Evolutionary conservation across 2,329 filamentous ascomycete genomes (phyloP), one percentile per base, ranked within the genome.

Genomic region (Uncinocarpus reesii): DNA sequence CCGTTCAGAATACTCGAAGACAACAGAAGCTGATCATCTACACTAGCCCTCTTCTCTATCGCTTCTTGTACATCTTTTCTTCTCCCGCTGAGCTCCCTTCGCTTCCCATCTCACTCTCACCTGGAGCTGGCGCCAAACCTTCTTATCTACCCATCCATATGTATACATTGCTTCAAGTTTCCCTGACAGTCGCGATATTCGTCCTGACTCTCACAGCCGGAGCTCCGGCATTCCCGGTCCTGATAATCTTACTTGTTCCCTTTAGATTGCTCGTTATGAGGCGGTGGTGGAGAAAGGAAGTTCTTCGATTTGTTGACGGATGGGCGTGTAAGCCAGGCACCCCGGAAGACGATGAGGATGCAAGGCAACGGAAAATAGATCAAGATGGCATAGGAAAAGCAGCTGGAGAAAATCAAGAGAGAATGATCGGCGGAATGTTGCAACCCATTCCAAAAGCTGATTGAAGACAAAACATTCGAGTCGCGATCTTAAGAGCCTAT

Each of bases 221-320:
- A 0, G 78, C 78, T 0, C 78, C 78, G 0, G 77, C 73, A 0
- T 83, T 83, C 53, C 79, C 80, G 1, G 64, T 83, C 6, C 71
- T 82, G 21, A 80, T 83, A 51, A 77, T 82, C 46, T 70, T 74
- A 4, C 61, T 82, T n/a, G 79, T 83, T 1, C 80, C 80, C 0
- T 67, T 80, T n/a, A 67, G 80, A 8, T 59, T 83, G 7, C 65
- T 74, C 13, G 47, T 80, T 10, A 81, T 83, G 77, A 78, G 76
- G 50, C 69, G 63, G 42, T 65, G 80, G 47, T 83, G 79, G 79
- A 70, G 68, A 15, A 68, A 71, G 37, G 77, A 81, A 53, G 77
- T 76, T 6, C 65, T 83, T 42, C 57, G 69, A 31, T 71, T 70
- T 56, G 72, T 75, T 28, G 72, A 76, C 56, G 66, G 65, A 2